A percentile compares a stretch with the other conserved stretches of the same genome.
phyloP scores from a whole-genome alignment of 2,329 filamentous ascomycete species.

The Cytospora paraplurivora region DNA sequence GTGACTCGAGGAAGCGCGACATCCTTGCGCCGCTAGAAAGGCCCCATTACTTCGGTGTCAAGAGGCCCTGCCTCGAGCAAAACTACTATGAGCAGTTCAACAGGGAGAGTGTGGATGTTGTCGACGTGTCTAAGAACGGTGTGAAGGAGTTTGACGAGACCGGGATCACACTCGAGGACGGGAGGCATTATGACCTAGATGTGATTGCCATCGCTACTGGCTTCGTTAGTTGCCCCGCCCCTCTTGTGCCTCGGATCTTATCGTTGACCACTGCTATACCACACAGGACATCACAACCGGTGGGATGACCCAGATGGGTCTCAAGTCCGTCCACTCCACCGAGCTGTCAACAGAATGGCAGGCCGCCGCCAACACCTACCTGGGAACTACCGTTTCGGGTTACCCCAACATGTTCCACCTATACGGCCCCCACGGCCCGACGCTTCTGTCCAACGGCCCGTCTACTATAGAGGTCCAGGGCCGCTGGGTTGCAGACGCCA shows the following conservation, averaged over 20 bases:
- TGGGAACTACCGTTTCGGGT: slow-evolving; percentile 46
- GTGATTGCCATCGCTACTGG: slow-evolving; percentile 49
- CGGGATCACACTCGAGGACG: slow-evolving; percentile 44
- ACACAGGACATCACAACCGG: slow-evolving; percentile 27
- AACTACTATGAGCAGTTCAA: slow-evolving; percentile 53
- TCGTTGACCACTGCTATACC: not conserved
- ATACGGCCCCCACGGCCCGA: slow-evolving; percentile 60
- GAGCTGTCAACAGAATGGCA: slow-evolving; percentile 48
- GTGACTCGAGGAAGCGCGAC: slow-evolving; percentile 50
- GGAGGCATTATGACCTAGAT: slow-evolving; percentile 46
- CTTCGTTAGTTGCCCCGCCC: slow-evolving; percentile 41
- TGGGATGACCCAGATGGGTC: slow-evolving; percentile 49
- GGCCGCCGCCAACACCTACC: slow-evolving; percentile 45
- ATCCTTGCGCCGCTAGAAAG: slow-evolving; percentile 54
- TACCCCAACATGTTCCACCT: slow-evolving; percentile 56
- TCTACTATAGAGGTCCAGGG: slow-evolving; percentile 57
- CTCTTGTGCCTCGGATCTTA: no score
- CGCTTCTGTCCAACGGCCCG: slow-evolving; percentile 58
- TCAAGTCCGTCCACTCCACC: slow-evolving; percentile 43
- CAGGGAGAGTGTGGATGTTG: slow-evolving; percentile 44
- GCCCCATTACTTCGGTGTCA: slow-evolving; percentile 58
- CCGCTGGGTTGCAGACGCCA: slow-evolving; percentile 54
- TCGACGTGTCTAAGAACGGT: slow-evolving; percentile 45
- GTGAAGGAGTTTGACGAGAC: slow-evolving; percentile 46
- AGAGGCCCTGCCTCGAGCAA: slow-evolving; percentile 48